A percentile compares a stretch with the other conserved stretches of the same genome.
Evolutionary conservation across 202 grass and related monocot genomes (phyloP).

Genomic region (Musa balbisiana): DNA sequence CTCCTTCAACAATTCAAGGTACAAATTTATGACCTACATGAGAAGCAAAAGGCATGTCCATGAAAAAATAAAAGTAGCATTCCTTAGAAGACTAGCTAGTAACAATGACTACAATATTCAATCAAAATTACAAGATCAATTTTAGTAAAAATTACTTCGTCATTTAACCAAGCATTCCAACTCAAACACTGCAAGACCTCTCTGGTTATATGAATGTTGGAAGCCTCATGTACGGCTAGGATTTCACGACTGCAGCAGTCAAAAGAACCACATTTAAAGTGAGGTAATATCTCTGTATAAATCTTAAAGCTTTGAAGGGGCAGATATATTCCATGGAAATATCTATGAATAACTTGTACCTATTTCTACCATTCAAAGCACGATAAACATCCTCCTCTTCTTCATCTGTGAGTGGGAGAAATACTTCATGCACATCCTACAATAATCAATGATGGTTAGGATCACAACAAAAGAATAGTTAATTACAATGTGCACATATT

Average conservation of each 20-base stretch:
- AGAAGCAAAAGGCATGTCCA: background rate
- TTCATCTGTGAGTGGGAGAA: constrained; percentile 69
- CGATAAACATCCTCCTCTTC: constrained; percentile 50
- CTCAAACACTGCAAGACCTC: constrained; percentile 82
- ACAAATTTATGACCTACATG: constrained; percentile 93
- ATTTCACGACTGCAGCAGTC: constrained; percentile 40
- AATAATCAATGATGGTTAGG: constrained; percentile 16
- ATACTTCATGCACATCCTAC: constrained; percentile 50
- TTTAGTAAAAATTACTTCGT: constrained; percentile 57
- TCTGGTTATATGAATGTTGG: constrained; percentile 88
- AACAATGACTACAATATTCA: background rate
- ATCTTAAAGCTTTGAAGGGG: background rate
- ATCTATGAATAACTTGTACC: constrained; percentile 23
- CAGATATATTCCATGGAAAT: background rate
- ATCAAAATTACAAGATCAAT: constrained; percentile 13
- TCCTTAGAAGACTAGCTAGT: constrained; percentile 5
- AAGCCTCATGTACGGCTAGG: constrained; percentile 54
- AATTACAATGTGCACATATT: background rate
- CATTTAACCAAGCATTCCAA: constrained; percentile 70
- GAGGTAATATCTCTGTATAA: background rate
- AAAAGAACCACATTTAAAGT: background rate
- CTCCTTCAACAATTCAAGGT: constrained; percentile 92
- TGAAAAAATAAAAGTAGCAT: background rate
- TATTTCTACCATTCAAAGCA: constrained; percentile 63
- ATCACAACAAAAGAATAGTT: constrained; percentile 2